Evolutionary conservation across 768 basidiomycete genomes (phyloP).

Genomic region (Tricholoma flavovirens): DNA sequence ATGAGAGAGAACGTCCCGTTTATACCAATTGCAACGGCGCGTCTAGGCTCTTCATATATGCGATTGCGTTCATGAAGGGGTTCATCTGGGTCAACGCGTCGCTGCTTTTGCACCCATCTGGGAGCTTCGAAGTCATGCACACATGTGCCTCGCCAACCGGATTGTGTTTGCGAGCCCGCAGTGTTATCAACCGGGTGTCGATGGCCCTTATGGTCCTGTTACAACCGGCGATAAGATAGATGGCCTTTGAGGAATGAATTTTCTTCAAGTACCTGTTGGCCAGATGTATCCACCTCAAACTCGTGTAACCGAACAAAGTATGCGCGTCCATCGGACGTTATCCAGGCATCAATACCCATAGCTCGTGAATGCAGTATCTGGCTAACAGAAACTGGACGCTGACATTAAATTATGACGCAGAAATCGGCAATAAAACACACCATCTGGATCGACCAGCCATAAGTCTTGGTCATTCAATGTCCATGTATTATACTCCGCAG

Average conservation of each 20-base stretch:
- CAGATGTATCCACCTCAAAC: slow-evolving; percentile 18
- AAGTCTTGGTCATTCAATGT: slow-evolving; percentile 56
- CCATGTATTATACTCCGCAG: slow-evolving; percentile 65
- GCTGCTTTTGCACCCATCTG: slow-evolving; percentile 76
- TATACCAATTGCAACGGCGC: slow-evolving; percentile 59
- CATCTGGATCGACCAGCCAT: slow-evolving; percentile 72
- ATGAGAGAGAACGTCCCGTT: slow-evolving; percentile 80
- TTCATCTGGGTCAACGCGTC: slow-evolving; percentile 45
- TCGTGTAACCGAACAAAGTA: slow-evolving; percentile 70
- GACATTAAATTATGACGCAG: neutral
- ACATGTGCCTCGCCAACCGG: slow-evolving; percentile 71
- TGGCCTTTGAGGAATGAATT: neutral
- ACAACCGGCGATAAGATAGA: neutral
- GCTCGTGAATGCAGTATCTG: slow-evolving; percentile 55
- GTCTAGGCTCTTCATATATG: slow-evolving; percentile 58
- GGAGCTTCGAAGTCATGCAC: slow-evolving; percentile 71
- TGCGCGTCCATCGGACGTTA: slow-evolving; percentile 78
- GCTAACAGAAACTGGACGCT: slow-evolving; percentile 51
- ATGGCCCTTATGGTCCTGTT: slow-evolving; percentile 10
- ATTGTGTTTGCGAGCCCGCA: slow-evolving; percentile 16
- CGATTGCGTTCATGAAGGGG: slow-evolving; percentile 20
- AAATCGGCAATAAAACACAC: slow-evolving; percentile 30
- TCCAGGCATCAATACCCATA: slow-evolving; percentile 72
- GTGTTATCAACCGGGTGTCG: slow-evolving; percentile 17
- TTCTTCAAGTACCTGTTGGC: slow-evolving; percentile 15